A percentile compares a stretch with the other conserved stretches of the same genome.
These are phyloP conservation scores for Pneumocystis wakefieldiae DNA, from an alignment of 1,139 yeast genomes.

Conservation along the genomic window DNA sequence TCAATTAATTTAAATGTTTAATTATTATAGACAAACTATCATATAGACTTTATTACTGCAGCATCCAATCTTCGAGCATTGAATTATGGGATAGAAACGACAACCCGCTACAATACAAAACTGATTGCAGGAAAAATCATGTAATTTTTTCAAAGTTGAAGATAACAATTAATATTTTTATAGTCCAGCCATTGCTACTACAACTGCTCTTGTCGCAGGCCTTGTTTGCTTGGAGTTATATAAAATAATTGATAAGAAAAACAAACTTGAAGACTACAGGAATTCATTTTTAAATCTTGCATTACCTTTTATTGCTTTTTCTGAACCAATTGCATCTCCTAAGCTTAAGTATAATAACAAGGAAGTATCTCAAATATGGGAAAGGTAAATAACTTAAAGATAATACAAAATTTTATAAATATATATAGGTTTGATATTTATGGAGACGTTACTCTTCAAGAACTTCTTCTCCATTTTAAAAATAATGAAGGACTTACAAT, in stretches of 20 bases:
- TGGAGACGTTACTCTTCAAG: slow-evolving; percentile 65
- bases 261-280: slow-evolving; percentile 69
- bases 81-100: slow-evolving; percentile 68
- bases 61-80: slow-evolving; percentile 92
- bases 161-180: slow-evolving; percentile 61
- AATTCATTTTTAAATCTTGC: slow-evolving; percentile 92
- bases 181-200: slow-evolving; percentile 90
- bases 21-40: slow-evolving; percentile 47
- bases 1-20: not conserved
- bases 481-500: slow-evolving; percentile 71
- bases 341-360: slow-evolving; percentile 70
- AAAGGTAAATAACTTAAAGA: slow-evolving; percentile 18
- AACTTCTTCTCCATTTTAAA: slow-evolving; percentile 61
- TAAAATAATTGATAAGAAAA: slow-evolving; percentile 63
- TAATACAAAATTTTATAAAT: not conserved
- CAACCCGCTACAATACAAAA: slow-evolving; percentile 56
- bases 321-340: slow-evolving; percentile 83
- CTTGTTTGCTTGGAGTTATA: slow-evolving; percentile 80
- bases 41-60: slow-evolving; percentile 91
- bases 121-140: slow-evolving; percentile 41
- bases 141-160: not conserved
- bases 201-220: slow-evolving; percentile 93
- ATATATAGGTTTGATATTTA: slow-evolving; percentile 51
- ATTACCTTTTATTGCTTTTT: slow-evolving; percentile 88
- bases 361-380: slow-evolving; percentile 85